A percentile compares a stretch with the other conserved stretches of the same genome.
Evolutionary conservation across 1,139 yeast genomes (phyloP).

Genomic region (Yamadazyma mexicana): DNA sequence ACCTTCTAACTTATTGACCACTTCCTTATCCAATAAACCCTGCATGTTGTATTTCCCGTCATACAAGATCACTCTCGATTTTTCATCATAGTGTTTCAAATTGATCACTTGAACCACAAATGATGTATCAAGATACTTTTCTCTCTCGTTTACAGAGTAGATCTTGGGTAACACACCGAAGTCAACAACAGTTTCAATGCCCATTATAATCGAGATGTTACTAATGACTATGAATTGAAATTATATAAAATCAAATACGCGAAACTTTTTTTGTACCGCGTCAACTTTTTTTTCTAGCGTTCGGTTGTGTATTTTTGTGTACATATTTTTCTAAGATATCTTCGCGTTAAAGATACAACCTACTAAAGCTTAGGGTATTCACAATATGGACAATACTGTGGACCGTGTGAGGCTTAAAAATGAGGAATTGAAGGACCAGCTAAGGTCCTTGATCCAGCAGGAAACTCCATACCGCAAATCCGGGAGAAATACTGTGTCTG

Average conservation of each 20-base stretch:
- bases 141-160: constrained; percentile 25
- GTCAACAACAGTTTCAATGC: constrained; percentile 14
- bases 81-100: constrained; percentile 42
- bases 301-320: neutral
- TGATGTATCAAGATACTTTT: constrained; percentile 27
- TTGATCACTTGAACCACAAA: constrained; percentile 48
- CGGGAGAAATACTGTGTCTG: neutral
- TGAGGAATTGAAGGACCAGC: constrained; percentile 10
- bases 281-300: neutral
- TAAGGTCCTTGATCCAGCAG: constrained; percentile 9
- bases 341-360: neutral
- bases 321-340: neutral
- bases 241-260: neutral
- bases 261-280: constrained; percentile 1
- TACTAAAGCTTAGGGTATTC: neutral
- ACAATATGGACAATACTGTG: constrained; percentile 11
- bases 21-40: constrained; percentile 63
- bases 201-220: constrained; percentile 4
- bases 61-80: constrained; percentile 55
- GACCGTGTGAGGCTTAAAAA: constrained; percentile 10
- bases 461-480: constrained; percentile 8
- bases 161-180: constrained; percentile 28
- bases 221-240: neutral
- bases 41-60: constrained; percentile 67
- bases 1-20: constrained; percentile 50